These are phyloP conservation scores for Cystobasidium sp. DNA, from an alignment of 1,284 basidiomycete species.

Conservation along the genomic window DNA sequence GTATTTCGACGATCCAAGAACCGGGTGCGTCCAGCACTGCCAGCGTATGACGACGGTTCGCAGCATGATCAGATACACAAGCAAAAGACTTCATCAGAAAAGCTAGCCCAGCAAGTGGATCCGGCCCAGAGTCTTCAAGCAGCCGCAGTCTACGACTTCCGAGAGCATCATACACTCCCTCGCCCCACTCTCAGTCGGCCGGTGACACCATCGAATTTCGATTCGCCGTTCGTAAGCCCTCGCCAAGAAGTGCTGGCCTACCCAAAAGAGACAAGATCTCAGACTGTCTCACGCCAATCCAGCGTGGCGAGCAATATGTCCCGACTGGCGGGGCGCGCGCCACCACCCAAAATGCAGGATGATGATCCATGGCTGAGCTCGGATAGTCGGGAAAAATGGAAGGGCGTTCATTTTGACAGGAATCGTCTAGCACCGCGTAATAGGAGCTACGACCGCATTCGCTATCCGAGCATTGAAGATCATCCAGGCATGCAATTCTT, in stretches of 20 bases:
- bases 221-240: not conserved
- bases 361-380: slow-evolving; percentile 19
- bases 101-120: too few species aligned
- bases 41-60: too few species aligned
- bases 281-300: not conserved
- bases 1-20: too few species aligned
- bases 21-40: too few species aligned
- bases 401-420: not conserved
- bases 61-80: too few species aligned
- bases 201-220: not conserved
- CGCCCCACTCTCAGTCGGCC: not conserved
- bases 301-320: slow-evolving; percentile 9
- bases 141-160: not conserved
- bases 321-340: not conserved
- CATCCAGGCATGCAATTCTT: not conserved
- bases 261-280: not conserved
- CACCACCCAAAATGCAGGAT: not conserved
- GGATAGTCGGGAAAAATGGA: not conserved
- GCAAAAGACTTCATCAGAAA: too few species aligned
- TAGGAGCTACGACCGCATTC: not conserved
- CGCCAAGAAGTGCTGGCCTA: too few species aligned
- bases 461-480: not conserved
- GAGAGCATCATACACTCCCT: not conserved
- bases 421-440: not conserved
- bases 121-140: not conserved